Evolutionary conservation across 2,329 filamentous ascomycete species (phyloP).

Genomic region (Rachicladosporium sp.): DNA sequence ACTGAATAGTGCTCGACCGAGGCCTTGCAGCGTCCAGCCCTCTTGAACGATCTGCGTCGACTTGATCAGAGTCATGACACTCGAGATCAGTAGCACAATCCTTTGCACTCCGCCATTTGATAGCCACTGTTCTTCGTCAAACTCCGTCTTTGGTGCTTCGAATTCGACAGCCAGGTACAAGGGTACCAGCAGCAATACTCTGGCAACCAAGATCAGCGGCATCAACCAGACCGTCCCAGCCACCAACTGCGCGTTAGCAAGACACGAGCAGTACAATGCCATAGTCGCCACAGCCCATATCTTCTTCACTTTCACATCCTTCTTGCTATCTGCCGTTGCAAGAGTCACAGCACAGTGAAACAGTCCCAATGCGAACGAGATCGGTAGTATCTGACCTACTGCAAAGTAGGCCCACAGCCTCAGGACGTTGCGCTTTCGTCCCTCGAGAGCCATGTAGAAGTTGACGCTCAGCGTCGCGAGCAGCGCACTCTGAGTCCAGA

Average conservation of each 20-base stretch:
- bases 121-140: conserved; percentile 1
- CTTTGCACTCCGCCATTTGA: background rate
- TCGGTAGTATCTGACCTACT: conserved; percentile 23
- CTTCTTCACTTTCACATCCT: background rate
- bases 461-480: conserved; percentile 15
- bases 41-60: conserved; percentile 1
- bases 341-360: conserved; percentile 7
- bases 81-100: conserved; percentile 1
- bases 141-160: background rate
- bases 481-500: conserved; percentile 17
- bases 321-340: no score
- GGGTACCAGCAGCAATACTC: conserved; percentile 13
- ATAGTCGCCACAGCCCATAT: conserved; percentile 1
- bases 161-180: no score
- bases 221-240: conserved; percentile 9
- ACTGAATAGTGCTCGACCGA: conserved; percentile 10
- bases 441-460: conserved; percentile 19
- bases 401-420: conserved; percentile 22
- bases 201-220: conserved; percentile 13
- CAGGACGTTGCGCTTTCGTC: conserved; percentile 14
- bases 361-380: conserved; percentile 23
- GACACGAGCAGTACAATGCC: conserved; percentile 8
- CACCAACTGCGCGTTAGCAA: conserved; percentile 7
- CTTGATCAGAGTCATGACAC: conserved; percentile 6
- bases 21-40: background rate